A percentile compares a stretch with the other conserved stretches of the same genome.
phyloP scores from a whole-genome alignment of 139 green algal species.

The Coelastrella sp. region DNA sequence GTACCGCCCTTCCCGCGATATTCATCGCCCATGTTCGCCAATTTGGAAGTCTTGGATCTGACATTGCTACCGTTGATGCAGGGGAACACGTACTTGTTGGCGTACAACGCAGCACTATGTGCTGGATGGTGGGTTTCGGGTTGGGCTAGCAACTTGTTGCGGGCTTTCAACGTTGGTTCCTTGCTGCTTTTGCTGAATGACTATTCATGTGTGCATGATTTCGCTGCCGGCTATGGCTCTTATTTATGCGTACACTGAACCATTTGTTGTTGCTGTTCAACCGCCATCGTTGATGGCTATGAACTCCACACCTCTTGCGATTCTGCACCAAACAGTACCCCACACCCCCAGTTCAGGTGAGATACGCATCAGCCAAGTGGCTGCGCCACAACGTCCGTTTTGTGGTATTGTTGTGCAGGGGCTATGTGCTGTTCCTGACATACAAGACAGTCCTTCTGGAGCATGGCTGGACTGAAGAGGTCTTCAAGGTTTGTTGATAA shows the following conservation, averaged over 20 bases:
- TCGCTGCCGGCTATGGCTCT: no score
- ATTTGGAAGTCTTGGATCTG: neutral
- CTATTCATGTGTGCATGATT: no score
- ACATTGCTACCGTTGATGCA: neutral
- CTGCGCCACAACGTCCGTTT: neutral
- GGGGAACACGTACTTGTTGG: constrained; percentile 74
- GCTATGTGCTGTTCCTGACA: constrained; percentile 74
- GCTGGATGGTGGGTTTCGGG: constrained; percentile 62
- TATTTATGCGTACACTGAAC: no score
- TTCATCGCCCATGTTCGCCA: neutral
- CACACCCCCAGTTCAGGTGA: no score
- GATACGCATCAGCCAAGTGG: neutral
- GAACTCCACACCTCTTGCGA: no score
- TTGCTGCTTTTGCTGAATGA: neutral
- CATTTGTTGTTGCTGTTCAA: no score
- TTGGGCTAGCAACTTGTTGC: neutral
- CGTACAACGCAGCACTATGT: constrained; percentile 75
- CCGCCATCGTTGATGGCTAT: no score
- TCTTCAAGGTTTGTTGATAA: constrained; percentile 65
- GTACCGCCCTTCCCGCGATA: neutral
- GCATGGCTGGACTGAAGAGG: constrained; percentile 51
- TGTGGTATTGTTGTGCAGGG: constrained; percentile 59
- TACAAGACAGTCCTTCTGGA: constrained; percentile 47
- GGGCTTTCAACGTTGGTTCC: neutral
- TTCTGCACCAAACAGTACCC: no score